These are phyloP conservation scores for Phytophthora lateralis DNA, from an alignment of 352 stramenopile species.

Conservation along the genomic window DNA sequence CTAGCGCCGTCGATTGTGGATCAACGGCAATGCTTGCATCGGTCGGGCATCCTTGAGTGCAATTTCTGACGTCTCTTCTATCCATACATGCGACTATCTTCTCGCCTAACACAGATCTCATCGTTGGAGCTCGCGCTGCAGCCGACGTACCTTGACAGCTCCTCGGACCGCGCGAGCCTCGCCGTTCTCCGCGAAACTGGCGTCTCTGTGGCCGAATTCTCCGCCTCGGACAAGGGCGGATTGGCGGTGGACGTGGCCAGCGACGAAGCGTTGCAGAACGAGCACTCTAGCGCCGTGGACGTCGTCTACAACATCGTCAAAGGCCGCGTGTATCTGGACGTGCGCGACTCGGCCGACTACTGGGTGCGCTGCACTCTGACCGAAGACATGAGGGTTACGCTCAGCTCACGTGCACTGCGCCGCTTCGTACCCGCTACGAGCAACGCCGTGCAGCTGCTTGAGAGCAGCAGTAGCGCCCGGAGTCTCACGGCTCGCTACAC, in stretches of 20 bases:
- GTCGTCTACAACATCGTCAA: conserved; percentile 44
- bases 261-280: conserved; percentile 36
- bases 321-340: conserved; percentile 61
- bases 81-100: conserved; percentile 1
- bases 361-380: conserved; percentile 67
- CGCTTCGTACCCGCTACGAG: conserved; percentile 46
- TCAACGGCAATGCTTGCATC: conserved; percentile 6
- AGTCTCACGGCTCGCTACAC: conserved; percentile 45
- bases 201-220: conserved; percentile 32
- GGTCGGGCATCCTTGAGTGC: background rate
- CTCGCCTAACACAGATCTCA: conserved; percentile 11
- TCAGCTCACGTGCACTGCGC: conserved; percentile 38
- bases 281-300: conserved; percentile 50
- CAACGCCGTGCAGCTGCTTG: conserved; percentile 28
- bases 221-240: background rate
- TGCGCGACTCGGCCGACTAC: conserved; percentile 71
- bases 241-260: conserved; percentile 19
- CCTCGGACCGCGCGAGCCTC: conserved; percentile 60
- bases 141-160: conserved; percentile 67
- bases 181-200: conserved; percentile 61
- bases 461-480: conserved; percentile 1
- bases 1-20: background rate
- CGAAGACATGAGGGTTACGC: conserved; percentile 38
- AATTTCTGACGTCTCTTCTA: conserved; percentile 11
- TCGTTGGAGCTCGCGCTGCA: conserved; percentile 47